Base-by-base conservation (phyloP, 768 basidiomycete species). In the Phlebiopsis gigantea region DNA sequence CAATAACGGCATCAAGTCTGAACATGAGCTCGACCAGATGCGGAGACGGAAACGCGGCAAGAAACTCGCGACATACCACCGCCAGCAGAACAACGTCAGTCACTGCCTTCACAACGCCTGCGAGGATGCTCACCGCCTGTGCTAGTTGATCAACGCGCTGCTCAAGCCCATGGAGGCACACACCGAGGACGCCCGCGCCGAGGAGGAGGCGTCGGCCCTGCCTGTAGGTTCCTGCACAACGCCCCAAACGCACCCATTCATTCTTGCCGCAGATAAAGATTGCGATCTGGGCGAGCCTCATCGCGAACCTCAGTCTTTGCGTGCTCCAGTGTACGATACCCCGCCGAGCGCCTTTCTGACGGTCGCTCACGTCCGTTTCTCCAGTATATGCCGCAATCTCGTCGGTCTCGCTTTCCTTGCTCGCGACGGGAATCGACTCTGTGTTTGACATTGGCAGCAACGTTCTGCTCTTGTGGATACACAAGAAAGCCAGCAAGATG, bases 311-410 rank as follows among this genome's bases (percentile, higher is more conserved):
- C 57, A 69, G 71, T 21, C 79, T 96, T 15, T 89, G 85, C 55
- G 75, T 83, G 5, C 68, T 93, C 8, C 91, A 93, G 67, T 69
- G 90, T 90, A 60, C 61, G 78, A 69, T 10, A 4, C 17, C 28
- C 47, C 29, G 5, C n/a, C 17, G 12, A 34, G 7, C 7, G 28
- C 21, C 47, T 21, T n/a, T n/a, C 25, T 30, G 8, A 19, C 34
- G 9, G 2, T 22, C 10, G 24, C 14, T 41, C 19, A 55, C 56
- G 29, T 46, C 15, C 19, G 19, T n/a, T n/a, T n/a, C n/a, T n/a
- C 22, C 46, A 93, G 90, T 99, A 64, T 99, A 98, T 67, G 96
- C 91, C 12, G 96, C 97, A 12, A 78, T 91, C 51, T 89, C 90
- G 1, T 87, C 92, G 1, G 60, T 81, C 4, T 96, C 93, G 0